These are phyloP conservation scores for Linnemannia elongata DNA, from an alignment of 192 early-diverging fungal species.

Conservation along the genomic window DNA sequence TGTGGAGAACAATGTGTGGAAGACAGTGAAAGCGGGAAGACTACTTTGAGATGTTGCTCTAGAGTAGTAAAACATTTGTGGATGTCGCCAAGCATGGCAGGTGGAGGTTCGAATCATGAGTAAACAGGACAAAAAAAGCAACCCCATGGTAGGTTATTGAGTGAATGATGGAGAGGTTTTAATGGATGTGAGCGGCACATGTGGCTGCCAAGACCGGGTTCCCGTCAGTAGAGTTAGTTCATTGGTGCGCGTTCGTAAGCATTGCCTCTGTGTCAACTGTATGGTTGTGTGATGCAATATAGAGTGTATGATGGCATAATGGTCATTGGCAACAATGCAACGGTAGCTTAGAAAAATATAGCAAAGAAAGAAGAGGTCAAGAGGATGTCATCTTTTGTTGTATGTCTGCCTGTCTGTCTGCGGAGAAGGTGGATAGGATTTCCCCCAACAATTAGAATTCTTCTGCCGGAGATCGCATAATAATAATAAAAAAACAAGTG, in stretches of 20 bases:
- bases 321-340: too few relatives aligned
- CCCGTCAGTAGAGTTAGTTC: not conserved
- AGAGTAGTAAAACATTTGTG: not conserved
- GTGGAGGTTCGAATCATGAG: not conserved
- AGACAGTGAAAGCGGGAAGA: not conserved
- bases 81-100: not conserved
- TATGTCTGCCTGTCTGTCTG: too few relatives aligned
- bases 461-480: not conserved
- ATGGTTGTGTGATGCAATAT: too few relatives aligned
- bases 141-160: not conserved
- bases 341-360: too few relatives aligned
- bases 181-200: not conserved
- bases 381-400: not conserved
- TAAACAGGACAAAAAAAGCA: too few relatives aligned
- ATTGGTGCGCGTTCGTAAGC: too few relatives aligned
- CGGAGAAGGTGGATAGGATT: not conserved
- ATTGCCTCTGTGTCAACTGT: too few relatives aligned
- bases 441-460: slow-evolving; percentile 23
- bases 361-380: not conserved
- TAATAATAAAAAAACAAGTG: not conserved
- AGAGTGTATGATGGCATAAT: too few relatives aligned
- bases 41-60: not conserved
- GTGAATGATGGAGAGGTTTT: not conserved
- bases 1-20: not conserved
- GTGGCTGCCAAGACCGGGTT: slow-evolving; percentile 20